A percentile compares a stretch with the other conserved stretches of the same genome.
Evolutionary conservation across 345 rosid genomes (phyloP).

Genomic region (Salix purpurea): DNA sequence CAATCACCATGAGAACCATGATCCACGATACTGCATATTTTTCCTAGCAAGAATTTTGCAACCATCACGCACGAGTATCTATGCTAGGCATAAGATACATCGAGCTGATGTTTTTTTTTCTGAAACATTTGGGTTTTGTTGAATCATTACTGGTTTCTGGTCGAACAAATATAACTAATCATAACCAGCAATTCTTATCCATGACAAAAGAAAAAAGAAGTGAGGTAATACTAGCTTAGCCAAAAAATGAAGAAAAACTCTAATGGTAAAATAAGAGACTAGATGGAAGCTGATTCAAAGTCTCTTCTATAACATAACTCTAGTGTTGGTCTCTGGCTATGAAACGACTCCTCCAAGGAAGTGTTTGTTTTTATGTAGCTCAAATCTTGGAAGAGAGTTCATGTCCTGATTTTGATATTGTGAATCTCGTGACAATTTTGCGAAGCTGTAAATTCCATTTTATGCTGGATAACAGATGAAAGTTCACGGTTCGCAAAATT

Average conservation of each 20-base stretch:
- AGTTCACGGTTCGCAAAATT: not conserved
- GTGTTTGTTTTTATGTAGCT: not conserved
- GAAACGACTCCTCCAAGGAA: not conserved
- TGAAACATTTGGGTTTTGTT: too few species aligned
- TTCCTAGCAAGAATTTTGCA: not conserved
- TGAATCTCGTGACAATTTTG: not conserved
- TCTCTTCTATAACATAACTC: not conserved
- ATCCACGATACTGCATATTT: not conserved
- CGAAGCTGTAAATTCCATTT: not conserved
- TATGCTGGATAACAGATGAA: not conserved
- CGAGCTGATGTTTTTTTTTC: not conserved
- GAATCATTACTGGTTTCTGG: too few species aligned
- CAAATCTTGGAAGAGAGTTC: not conserved
- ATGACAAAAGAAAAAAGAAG: too few species aligned
- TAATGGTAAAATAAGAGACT: not conserved
- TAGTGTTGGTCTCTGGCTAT: not conserved
- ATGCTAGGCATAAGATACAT: not conserved
- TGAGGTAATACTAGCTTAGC: not conserved
- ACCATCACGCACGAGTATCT: not conserved
- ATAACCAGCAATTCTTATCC: too few species aligned
- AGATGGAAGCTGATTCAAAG: not conserved
- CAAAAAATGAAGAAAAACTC: not conserved
- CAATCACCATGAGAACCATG: not conserved
- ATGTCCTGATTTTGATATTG: not conserved
- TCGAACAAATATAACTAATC: too few species aligned